These are phyloP conservation scores for Dioscorea dumetorum DNA, from an alignment of 106 monocot genomes.

Conservation along the genomic window DNA sequence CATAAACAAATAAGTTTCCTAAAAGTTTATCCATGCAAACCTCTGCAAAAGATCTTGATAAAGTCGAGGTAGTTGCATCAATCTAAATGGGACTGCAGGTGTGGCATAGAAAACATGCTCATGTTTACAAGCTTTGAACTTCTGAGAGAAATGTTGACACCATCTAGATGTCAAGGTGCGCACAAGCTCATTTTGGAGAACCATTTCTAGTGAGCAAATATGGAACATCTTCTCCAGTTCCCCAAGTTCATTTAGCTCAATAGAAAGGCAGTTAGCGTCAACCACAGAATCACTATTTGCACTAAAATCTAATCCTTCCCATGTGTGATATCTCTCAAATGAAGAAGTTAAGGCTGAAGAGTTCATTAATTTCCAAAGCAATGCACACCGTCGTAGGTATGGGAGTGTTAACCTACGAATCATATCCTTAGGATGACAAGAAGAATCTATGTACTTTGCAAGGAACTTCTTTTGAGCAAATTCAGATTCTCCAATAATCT, in stretches of 20 bases:
- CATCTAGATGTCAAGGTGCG: constrained; percentile 59
- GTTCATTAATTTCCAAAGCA: constrained; percentile 67
- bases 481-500: constrained; percentile 40
- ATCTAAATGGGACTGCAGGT: constrained; percentile 84
- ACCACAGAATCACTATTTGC: constrained; percentile 16
- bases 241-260: constrained; percentile 48
- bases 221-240: constrained; percentile 76
- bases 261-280: constrained; percentile 7
- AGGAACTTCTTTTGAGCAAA: constrained; percentile 25
- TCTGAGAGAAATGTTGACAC: constrained; percentile 61
- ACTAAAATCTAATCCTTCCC: constrained; percentile 31
- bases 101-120: constrained; percentile 37
- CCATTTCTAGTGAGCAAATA: constrained; percentile 49
- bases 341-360: constrained; percentile 23
- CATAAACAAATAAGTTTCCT: not conserved
- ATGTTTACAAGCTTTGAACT: constrained; percentile 30
- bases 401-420: constrained; percentile 79
- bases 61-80: constrained; percentile 69
- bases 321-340: constrained; percentile 29
- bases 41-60: constrained; percentile 87
- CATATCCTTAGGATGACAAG: constrained; percentile 56
- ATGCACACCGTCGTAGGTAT: constrained; percentile 75
- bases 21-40: constrained; percentile 13
- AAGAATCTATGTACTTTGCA: constrained; percentile 49
- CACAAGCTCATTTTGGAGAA: constrained; percentile 55